Base-by-base conservation (phyloP, 805 yeast genomes). In the Teunomyces lycoperdinae region DNA sequence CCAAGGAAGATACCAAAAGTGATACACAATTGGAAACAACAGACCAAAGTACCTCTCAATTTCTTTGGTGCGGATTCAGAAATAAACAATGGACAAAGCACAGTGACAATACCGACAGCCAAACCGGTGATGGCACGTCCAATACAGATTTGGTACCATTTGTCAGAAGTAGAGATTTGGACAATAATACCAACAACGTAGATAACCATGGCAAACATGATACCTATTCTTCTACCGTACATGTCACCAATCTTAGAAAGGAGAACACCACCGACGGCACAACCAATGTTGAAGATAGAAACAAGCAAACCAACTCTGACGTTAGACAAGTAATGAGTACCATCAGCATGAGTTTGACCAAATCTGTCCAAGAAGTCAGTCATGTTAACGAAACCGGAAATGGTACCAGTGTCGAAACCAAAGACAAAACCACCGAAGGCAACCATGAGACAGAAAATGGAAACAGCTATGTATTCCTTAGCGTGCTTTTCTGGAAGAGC, bases 381-480 rank as follows among this genome's bases (percentile, higher is more conserved):
- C 67, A 62, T 62, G 51, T 62, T 60, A 17, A 62, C 62, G 47
- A 62, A 60, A n/a, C 67, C 67, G 9, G 67, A 62, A 35, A 62
- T 62, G 48, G 67, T 62, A 43, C 67, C 67, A 44, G 66, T 62
- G 46, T 62, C 66, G 53, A 60, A 62, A 26, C 66, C 66, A 46
- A 62, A 62, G 13, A 62, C 63, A 45, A 55, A 61, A n/a, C 66
- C 66, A 38, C 66, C 66, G 31, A 62, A 62, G 27, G 66, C 63
- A 13, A 62, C 61, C 46, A 62, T 48, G n/a, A 59, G 41, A 49
- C 66, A 62, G 44, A 62, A 60, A 24, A 57, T 27, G 68, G 70
- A 46, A 60, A 70, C 67, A 26, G 66, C 53, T 11, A 64, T 34
- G 51, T 71, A 64, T 31, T 68, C 75, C 45, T 62, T 65, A 39